Evolutionary conservation across 2,329 filamentous ascomycete genomes (phyloP), one percentile per base, ranked within the genome.

Genomic region (Claviceps quebecensis): DNA sequence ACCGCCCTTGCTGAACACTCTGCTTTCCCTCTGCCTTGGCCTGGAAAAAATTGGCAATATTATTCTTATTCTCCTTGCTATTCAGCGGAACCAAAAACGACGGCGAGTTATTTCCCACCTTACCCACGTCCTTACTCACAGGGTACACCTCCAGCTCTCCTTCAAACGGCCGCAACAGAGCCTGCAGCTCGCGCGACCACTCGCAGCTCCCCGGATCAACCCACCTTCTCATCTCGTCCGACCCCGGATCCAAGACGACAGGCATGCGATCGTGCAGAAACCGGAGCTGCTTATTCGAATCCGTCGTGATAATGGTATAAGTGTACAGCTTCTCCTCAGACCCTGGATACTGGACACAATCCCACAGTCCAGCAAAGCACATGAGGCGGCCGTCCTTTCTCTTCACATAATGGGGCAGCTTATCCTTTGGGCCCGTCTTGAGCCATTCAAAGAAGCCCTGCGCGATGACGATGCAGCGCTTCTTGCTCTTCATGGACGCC

Each of bases 361-460:
- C 91, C 88, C 89, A 98, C 4, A 98, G 67, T 0, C 91, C 93
- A 11, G 91, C 91, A 60, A 97, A 83, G 60, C 81, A 91, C 84
- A 95, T 87, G 59, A 96, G 69, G 59, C 81, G 77, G 0, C 86
- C 86, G 63, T 97, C 91, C 58, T 81, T 86, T 29, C 89, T 75
- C 67, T 83, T 90, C 22, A 88, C 78, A 60, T 82, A 96, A 66
- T 97, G 82, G 11, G 93, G 91, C 1, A 91, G 70, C 68, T 87
- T 94, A 50, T 93, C 84, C 58, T 86, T 90, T 6, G 60, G 74
- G 50, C 60, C 83, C 60, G 83, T 87, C 67, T 91, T 91, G 54
- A 94, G 71, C 93, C 93, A 97, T 67, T 98, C 93, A 61, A 88
- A 98, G 67, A 97, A 98, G 1, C 93, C 93, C 66, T 96, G 85